phyloP scores from a whole-genome alignment of 2,329 filamentous ascomycete genomes.

The Curvularia lunata region DNA sequence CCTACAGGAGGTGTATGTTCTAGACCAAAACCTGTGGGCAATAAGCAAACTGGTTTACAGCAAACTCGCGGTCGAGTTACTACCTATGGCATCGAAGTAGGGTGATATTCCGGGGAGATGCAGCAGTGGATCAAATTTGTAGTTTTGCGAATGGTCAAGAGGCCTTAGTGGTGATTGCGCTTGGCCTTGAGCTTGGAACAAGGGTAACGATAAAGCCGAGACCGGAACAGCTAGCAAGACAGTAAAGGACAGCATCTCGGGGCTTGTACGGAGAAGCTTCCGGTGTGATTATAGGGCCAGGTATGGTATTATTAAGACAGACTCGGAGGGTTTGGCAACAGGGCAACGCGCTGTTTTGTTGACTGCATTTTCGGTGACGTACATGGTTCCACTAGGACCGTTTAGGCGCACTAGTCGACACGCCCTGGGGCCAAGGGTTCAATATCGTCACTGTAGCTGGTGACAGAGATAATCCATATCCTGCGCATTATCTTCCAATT shows the following conservation, averaged over 20 bases:
- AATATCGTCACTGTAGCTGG: conserved; percentile 3
- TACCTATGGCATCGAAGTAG: conserved; percentile 56
- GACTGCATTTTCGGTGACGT: conserved; percentile 14
- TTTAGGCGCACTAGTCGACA: conserved; percentile 9
- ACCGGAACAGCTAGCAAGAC: conserved; percentile 30
- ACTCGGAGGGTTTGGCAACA: not conserved
- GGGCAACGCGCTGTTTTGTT: conserved; percentile 16
- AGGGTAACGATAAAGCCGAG: conserved; percentile 27
- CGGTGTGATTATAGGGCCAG: not conserved
- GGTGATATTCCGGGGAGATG: conserved; percentile 59
- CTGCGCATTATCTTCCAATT: too few relatives aligned
- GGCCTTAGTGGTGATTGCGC: conserved; percentile 26
- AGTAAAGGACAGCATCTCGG: conserved; percentile 21
- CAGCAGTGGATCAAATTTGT: conserved; percentile 56
- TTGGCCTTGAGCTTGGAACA: conserved; percentile 13
- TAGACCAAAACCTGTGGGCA: conserved; percentile 45
- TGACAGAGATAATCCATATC: too few relatives aligned
- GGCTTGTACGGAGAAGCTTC: not conserved
- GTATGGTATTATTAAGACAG: not conserved
- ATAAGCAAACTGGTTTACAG: not conserved
- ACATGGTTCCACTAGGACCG: conserved; percentile 2
- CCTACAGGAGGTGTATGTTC: conserved; percentile 56
- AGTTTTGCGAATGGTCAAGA: conserved; percentile 42
- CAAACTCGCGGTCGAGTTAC: not conserved
- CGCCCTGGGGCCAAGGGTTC: conserved; percentile 6